Conservation (phyloP, 257 asterid species). For the Asclepias syriaca region DNA sequence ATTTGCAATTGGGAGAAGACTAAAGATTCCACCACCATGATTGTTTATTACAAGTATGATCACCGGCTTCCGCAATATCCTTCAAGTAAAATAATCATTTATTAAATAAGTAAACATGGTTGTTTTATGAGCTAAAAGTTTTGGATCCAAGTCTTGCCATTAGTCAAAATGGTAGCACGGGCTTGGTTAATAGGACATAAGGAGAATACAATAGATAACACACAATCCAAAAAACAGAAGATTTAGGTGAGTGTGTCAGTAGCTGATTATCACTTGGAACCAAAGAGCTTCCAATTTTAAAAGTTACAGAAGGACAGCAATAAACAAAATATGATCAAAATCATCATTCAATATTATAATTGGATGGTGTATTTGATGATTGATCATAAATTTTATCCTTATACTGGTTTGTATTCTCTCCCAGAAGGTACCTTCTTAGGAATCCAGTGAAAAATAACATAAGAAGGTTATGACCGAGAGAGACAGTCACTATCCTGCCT, state of each 20-base stretch:
- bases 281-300: not conserved
- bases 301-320: not conserved
- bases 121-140: not conserved
- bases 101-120: not conserved
- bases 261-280: not conserved
- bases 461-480: not conserved
- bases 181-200: not conserved
- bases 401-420: not conserved
- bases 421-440: not conserved
- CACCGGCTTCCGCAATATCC: constrained; percentile 76
- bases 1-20: constrained; percentile 82
- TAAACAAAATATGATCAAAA: not conserved
- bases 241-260: not conserved
- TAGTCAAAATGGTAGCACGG: not conserved
- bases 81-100: constrained; percentile 20
- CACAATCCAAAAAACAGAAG: not conserved
- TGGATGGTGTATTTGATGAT: not conserved
- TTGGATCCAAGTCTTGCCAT: not conserved
- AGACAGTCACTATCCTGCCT: not conserved
- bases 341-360: not conserved
- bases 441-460: not conserved
- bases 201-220: not conserved
- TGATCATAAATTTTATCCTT: not conserved
- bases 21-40: constrained; percentile 96
- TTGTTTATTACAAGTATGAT: constrained; percentile 82